These are phyloP conservation scores for Jaenimonas drosophilae DNA, from an alignment of 208 protist species.

Conservation along the genomic window DNA sequence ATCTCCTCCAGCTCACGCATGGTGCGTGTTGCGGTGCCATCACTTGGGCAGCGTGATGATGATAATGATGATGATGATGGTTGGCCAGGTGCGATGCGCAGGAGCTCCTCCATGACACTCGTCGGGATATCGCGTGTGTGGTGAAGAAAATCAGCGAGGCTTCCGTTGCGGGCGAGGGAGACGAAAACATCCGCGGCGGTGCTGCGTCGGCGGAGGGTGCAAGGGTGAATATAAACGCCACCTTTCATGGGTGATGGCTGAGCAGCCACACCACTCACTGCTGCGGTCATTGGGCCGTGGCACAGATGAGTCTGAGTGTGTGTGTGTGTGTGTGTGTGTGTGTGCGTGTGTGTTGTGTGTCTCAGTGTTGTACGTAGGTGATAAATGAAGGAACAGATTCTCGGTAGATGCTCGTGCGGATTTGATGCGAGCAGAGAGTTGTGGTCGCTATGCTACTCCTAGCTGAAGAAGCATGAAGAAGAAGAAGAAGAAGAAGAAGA, in stretches of 20 bases:
- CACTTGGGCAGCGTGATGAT: too few relatives aligned
- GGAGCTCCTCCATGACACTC: too few relatives aligned
- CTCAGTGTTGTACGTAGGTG: not conserved
- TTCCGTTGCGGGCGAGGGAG: slow-evolving; percentile 1
- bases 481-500: slow-evolving; percentile 1
- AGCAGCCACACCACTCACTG: too few relatives aligned
- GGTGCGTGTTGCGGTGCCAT: too few relatives aligned
- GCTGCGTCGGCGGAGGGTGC: not conserved
- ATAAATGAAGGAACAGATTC: not conserved
- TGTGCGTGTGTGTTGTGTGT: not conserved
- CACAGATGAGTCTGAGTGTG: not conserved
- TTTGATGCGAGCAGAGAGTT: not conserved
- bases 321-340: slow-evolving; percentile 4
- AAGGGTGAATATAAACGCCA: not conserved
- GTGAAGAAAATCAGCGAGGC: too few relatives aligned
- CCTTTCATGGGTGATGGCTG: too few relatives aligned
- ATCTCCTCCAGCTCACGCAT: too few relatives aligned
- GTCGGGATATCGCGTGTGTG: too few relatives aligned
- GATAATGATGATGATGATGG: too few relatives aligned
- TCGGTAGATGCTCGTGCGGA: not conserved
- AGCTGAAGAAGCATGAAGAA: not conserved
- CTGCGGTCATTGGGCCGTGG: too few relatives aligned
- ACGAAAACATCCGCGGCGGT: not conserved
- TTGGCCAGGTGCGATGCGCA: too few relatives aligned
- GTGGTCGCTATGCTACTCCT: not conserved